Conservation (phyloP, 495 filamentous ascomycete species). For the Lineolata rhizophorae region DNA sequence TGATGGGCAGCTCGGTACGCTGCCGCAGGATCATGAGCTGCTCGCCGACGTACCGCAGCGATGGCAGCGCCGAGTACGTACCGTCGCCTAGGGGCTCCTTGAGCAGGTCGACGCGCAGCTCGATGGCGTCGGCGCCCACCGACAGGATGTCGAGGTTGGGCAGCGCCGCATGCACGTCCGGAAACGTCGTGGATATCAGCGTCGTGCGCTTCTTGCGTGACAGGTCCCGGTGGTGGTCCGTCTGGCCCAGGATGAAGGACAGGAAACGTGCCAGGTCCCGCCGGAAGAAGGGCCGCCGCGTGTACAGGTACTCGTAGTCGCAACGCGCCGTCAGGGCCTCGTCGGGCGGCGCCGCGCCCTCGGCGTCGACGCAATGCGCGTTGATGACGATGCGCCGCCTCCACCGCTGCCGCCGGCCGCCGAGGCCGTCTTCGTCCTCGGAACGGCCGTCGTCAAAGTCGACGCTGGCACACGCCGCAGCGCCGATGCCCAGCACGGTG, state of each 20-base stretch:
- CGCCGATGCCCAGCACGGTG: neutral
- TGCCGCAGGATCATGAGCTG: constrained; percentile 66
- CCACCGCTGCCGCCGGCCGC: constrained; percentile 4
- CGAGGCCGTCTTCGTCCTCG: neutral
- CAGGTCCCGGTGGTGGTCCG: constrained; percentile 48
- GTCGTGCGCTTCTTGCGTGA: constrained; percentile 56
- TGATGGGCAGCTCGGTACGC: constrained; percentile 66
- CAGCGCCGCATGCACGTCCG: constrained; percentile 61
- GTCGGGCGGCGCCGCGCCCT: constrained; percentile 41
- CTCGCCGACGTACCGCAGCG: constrained; percentile 62
- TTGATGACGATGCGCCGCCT: constrained; percentile 30
- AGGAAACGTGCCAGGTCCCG: constrained; percentile 57
- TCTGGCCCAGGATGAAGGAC: constrained; percentile 54
- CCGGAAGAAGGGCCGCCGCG: constrained; percentile 44
- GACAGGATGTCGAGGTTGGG: constrained; percentile 70
- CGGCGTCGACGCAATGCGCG: constrained; percentile 40
- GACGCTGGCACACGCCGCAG: constrained; percentile 1
- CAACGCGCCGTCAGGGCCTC: constrained; percentile 37
- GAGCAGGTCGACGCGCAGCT: constrained; percentile 61
- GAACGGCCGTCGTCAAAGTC: constrained; percentile 2
- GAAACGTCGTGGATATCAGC: constrained; percentile 71
- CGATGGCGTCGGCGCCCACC: constrained; percentile 64
- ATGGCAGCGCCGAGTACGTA: constrained; percentile 36
- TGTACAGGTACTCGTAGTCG: constrained; percentile 71
- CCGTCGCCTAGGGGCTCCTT: constrained; percentile 45